Percentiles rank a stretch among this genome's conserved stretches.
phyloP scores from a whole-genome alignment of 1,284 basidiomycete genomes.

The Ustilago vetiveriae region DNA sequence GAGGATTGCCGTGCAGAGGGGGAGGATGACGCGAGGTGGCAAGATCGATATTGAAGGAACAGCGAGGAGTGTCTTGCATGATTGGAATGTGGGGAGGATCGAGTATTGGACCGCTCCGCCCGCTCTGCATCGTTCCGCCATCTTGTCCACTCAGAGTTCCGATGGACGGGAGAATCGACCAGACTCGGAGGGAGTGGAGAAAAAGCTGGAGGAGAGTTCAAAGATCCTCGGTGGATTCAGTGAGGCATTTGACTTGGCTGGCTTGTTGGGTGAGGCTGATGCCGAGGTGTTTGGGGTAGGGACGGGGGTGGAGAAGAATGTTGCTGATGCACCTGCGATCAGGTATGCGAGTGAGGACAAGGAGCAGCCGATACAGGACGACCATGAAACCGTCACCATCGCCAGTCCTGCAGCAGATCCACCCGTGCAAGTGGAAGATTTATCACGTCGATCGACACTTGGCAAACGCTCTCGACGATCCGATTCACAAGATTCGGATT shows the following conservation, averaged over 20 bases:
- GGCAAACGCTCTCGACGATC: conserved; percentile 36
- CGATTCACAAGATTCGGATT: conserved; percentile 8
- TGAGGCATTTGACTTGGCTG: conserved; percentile 64
- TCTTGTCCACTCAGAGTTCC: no score
- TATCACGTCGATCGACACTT: conserved; percentile 23
- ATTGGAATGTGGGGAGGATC: conserved; percentile 97
- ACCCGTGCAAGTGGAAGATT: no score
- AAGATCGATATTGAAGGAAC: conserved; percentile 86
- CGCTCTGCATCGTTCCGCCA: conserved; percentile 30
- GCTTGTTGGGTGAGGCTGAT: conserved; percentile 63
- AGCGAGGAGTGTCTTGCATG: conserved; percentile 84
- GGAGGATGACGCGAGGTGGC: conserved; percentile 74
- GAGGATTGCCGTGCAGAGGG: conserved; percentile 86
- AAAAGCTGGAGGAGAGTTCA: conserved; percentile 26
- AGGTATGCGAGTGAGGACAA: conserved; percentile 14
- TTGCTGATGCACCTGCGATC: conserved; percentile 23
- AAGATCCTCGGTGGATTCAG: conserved; percentile 52
- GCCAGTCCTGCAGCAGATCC: no score
- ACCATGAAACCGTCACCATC: conserved; percentile 8
- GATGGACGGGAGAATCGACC: no score
- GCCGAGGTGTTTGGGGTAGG: conserved; percentile 59
- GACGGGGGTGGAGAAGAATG: conserved; percentile 7
- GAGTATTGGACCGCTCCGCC: conserved; percentile 87
- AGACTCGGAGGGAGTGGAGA: no score
- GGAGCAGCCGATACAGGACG: conserved; percentile 21